Evolutionary conservation across 2,329 filamentous ascomycete species (phyloP), one percentile per base, ranked within the genome.

Genomic region (Pseudogymnoascus sp.): DNA sequence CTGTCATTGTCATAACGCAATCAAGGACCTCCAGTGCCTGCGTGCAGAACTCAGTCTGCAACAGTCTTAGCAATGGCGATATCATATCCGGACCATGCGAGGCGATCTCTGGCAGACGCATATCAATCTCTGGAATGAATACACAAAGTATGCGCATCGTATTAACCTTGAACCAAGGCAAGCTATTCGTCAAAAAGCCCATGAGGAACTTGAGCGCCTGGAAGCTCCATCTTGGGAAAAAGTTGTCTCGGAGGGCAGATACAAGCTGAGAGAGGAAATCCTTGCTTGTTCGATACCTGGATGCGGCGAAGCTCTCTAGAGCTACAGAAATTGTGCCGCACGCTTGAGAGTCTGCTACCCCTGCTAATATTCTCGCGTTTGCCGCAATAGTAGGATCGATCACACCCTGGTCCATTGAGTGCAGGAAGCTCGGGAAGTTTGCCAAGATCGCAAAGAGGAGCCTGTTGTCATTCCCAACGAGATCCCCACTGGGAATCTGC

Each of bases 21-120:
- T 99, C 94, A 62, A 99, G 78, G 1, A 99, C 93, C 65, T 91
- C 86, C 8, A 99, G 78, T 9, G 94, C 94, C 70, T 96, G 89
- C 73, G 94, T 91, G 72, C 92, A 97, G 69, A 92, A 92, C 63
- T 96, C 91, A 1, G 93, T 97, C 71, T 97, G 92, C 38, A 99
- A 76, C 18, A 99, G 80, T 60, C 94, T 85, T 60, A 99, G 77
- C 0, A 99, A 80, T 0, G 94, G 95, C 1, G 94, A 97, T 61
- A 99, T 96, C 57, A 99, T 81, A 74, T 99, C 95, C 1, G 93
- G 92, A 0, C 94, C 93, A 72, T 97, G 91, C 6, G 86, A 87
- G 4, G 91, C 89, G 65, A 99, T 90, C 65, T 96, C 92, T 0
- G 89, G 85, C 68, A 92, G 92, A 61, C 88, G 87, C 89, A 97